A percentile compares a stretch with the other conserved stretches of the same genome.
Conservation (phyloP, 345 rosid species). For the Eucalyptus albens region DNA sequence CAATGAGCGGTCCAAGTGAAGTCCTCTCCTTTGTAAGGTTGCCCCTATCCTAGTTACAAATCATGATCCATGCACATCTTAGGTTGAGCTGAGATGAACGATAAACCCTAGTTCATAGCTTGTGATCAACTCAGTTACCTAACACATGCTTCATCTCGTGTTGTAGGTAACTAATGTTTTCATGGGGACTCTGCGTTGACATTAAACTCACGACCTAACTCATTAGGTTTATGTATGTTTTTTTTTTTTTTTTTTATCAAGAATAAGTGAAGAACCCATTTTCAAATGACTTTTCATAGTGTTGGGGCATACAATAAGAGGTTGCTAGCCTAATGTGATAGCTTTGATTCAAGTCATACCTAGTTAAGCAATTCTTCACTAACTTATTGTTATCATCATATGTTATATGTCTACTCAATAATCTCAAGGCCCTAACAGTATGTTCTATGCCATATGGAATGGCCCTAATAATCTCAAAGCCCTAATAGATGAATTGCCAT, state of each 20-base stretch:
- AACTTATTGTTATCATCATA: neutral
- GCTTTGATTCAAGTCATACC: neutral
- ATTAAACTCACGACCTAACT: neutral
- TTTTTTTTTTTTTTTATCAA: neutral
- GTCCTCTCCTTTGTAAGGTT: neutral
- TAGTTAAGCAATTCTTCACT: neutral
- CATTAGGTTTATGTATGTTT: fast-evolving
- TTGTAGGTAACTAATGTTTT: neutral
- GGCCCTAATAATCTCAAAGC: neutral
- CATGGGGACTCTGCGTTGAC: fast-evolving
- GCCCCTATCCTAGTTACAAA: neutral
- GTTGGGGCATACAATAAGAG: neutral
- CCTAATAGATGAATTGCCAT: neutral
- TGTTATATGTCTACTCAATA: neutral
- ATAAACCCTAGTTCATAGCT: neutral
- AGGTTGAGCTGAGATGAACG: neutral
- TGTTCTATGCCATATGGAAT: neutral
- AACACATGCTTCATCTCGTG: neutral
- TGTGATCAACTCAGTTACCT: neutral
- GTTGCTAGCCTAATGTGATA: neutral
- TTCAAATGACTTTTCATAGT: neutral
- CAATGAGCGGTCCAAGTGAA: neutral
- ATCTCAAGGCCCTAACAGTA: neutral
- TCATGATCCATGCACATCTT: neutral
- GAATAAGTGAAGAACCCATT: neutral